Percentiles rank a stretch among this genome's conserved stretches.
These are phyloP conservation scores for Chlamydomonas schloesseri DNA, from an alignment of 139 green algal species.

Conservation along the genomic window DNA sequence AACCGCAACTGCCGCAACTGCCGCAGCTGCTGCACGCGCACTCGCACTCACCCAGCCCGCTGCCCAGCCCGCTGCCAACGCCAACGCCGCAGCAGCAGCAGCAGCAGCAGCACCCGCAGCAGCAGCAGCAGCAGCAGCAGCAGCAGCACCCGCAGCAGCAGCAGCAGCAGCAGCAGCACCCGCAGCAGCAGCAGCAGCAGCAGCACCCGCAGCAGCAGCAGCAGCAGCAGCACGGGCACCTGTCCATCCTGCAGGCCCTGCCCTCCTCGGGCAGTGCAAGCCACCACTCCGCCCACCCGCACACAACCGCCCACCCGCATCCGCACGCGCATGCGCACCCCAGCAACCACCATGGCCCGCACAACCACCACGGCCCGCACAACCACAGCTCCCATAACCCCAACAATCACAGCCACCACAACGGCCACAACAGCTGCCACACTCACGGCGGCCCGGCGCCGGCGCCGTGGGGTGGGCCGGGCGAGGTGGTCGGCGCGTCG, in stretches of 20 bases:
- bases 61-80: too few species aligned
- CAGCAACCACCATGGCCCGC: not conserved
- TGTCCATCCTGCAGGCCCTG: slow-evolving; percentile 33
- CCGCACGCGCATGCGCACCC: not conserved
- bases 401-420: not conserved
- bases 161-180: not conserved
- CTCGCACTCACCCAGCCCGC: too few species aligned
- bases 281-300: not conserved
- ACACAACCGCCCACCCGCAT: not conserved
- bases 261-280: not conserved
- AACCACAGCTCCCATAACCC: not conserved
- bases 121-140: too few species aligned
- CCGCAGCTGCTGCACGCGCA: too few species aligned
- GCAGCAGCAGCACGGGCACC: not conserved
- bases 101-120: not conserved
- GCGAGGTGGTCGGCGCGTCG: not conserved
- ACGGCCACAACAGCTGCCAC: too few species aligned
- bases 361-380: too few species aligned
- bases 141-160: not conserved
- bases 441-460: not conserved
- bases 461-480: not conserved
- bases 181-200: not conserved
- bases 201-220: not conserved
- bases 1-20: too few species aligned
- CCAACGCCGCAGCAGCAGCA: not conserved